A percentile compares a stretch with the other conserved stretches of the same genome.
phyloP scores from a whole-genome alignment of 208 protist species.

The Endotrypanum monterogeii region DNA sequence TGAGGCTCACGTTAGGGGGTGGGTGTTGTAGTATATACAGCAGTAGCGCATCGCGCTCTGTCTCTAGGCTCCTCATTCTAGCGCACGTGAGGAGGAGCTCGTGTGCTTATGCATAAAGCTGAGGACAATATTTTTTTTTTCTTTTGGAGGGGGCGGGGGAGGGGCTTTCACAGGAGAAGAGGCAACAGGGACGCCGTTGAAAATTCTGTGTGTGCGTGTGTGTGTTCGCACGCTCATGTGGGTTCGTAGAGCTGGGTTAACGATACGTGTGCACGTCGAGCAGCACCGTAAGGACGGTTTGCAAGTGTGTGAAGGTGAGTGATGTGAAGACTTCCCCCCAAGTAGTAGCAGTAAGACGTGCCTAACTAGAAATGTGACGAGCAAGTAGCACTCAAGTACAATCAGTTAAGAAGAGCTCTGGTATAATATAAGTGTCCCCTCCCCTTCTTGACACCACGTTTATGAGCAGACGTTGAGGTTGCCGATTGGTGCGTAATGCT shows the following conservation, averaged over 20 bases:
- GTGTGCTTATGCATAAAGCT: background rate
- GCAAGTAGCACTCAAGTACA: too few relatives aligned
- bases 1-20: conserved; percentile 47
- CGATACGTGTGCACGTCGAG: background rate
- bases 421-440: too few relatives aligned
- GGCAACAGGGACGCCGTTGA: background rate
- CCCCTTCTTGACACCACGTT: too few relatives aligned
- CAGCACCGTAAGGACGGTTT: background rate
- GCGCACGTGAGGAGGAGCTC: background rate
- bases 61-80: conserved; percentile 21
- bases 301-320: background rate
- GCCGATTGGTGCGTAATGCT: too few relatives aligned
- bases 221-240: too few relatives aligned
- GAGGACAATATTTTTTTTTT: background rate
- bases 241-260: background rate
- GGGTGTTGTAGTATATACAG: conserved; percentile 56
- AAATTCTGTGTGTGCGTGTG: background rate
- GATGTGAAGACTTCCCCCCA: background rate
- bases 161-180: background rate
- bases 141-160: too few relatives aligned
- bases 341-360: background rate
- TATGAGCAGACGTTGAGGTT: too few relatives aligned
- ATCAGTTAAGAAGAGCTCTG: too few relatives aligned
- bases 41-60: conserved; percentile 56
- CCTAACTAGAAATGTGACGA: background rate